Evolutionary conservation across 2,329 filamentous ascomycete genomes (phyloP).

Genomic region (Colletotrichum truncatum): DNA sequence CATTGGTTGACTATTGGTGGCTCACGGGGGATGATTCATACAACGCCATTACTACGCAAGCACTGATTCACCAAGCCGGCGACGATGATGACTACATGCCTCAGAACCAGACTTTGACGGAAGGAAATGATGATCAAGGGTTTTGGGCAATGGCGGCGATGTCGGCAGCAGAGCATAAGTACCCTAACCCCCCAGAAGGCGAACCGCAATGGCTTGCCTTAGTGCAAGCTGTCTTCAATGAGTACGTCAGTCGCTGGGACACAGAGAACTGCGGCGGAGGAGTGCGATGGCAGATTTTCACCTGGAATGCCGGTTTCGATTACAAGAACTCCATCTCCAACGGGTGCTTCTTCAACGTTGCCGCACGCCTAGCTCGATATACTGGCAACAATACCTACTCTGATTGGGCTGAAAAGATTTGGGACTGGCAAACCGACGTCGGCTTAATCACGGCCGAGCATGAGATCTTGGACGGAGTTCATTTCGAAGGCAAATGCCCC

Average conservation of each 20-base stretch:
- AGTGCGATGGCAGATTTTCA: slow-evolving; percentile 86
- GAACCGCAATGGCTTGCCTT: slow-evolving; percentile 80
- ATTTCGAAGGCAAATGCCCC: slow-evolving; percentile 61
- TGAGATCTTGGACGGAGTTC: slow-evolving; percentile 61
- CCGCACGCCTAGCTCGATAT: slow-evolving; percentile 77
- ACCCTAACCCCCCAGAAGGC: slow-evolving; percentile 70
- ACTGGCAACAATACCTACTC: slow-evolving; percentile 82
- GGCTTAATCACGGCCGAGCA: slow-evolving; percentile 65
- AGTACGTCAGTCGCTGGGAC: slow-evolving; percentile 80
- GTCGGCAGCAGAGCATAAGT: slow-evolving; percentile 79
- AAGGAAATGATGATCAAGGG: slow-evolving; percentile 80
- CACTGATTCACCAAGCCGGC: slow-evolving; percentile 68
- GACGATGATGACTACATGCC: slow-evolving; percentile 71
- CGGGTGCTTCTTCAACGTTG: slow-evolving; percentile 75
- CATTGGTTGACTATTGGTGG: slow-evolving; percentile 77
- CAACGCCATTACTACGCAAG: slow-evolving; percentile 67
- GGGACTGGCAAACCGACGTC: slow-evolving; percentile 67
- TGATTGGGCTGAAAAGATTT: slow-evolving; percentile 78
- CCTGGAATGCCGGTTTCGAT: slow-evolving; percentile 76
- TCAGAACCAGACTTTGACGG: slow-evolving; percentile 66
- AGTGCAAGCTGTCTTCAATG: slow-evolving; percentile 82
- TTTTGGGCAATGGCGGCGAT: slow-evolving; percentile 88
- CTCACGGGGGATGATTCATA: slow-evolving; percentile 75
- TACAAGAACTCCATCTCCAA: slow-evolving; percentile 77
- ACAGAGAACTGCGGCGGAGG: slow-evolving; percentile 73